Base-by-base conservation (phyloP, 1,284 basidiomycete species). In the Xerocomus amazonicus region DNA sequence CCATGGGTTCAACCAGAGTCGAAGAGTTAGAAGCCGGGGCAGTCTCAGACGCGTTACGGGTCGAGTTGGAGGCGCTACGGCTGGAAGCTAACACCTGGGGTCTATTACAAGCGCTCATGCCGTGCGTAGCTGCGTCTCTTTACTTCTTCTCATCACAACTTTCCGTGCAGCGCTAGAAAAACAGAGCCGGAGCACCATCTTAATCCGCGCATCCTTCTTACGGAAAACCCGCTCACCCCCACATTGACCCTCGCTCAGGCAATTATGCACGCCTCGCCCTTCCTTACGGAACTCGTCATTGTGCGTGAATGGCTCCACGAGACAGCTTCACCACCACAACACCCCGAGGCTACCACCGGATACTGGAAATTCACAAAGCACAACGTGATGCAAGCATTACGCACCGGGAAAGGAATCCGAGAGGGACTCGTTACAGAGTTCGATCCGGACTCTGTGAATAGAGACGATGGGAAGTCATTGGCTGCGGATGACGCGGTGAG, bases 361-460 rank as follows among this genome's bases (percentile, higher is more conserved):
- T 93, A 93, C 67, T 87, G 85, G 80, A 81, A 80, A 49, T 87
- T 90, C 60, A 92, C 90, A n/a, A 87, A 87, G 58, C 76, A 86
- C 56, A 79, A 75, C 29, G 71, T 89, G 9, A 78, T 85, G 73
- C 87, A 90, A 61, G 70, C 74, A 0, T 62, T 80, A 29, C 73
- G 87, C 37, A 81, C 79, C 5, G 81, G 80, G 0, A 63, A 67
- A 14, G 63, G 64, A 6, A 59, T 67, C 13, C 66, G 76, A 28
- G 78, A 78, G 38, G 79, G 78, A 0, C 61, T 89, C 9, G 80
- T 91, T 14, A 75, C 67, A 9, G 74, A 79, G 47, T 74, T 93
- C 69, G 90, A 93, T 62, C 89, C 90, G 0, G 88, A 93, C 61
- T 87, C 81, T 3, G 71, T 81, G 13, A 77, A 77, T 57, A 69